Evolutionary conservation across 1,284 basidiomycete genomes (phyloP), one percentile per base, ranked within the genome.

Genomic region (Naganishia albida): DNA sequence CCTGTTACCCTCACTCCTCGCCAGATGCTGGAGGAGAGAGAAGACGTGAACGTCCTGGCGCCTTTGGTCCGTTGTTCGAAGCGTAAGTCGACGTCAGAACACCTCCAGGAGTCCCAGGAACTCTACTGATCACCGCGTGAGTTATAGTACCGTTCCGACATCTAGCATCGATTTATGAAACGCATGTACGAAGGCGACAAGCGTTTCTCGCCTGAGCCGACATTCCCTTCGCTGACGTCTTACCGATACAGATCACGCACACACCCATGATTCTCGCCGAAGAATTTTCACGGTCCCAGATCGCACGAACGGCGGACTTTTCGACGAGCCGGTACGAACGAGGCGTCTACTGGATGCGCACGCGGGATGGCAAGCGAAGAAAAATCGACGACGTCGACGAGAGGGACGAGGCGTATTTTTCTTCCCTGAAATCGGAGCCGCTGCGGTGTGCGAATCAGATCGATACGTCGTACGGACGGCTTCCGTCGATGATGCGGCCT

Each of bases 211-310:
- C 20, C 18, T n/a, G n/a, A 60, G 40, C 12, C 12, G 6, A 23
- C 26, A 28, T 15, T 38, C 20, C 30, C 53, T 48, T 20, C 28
- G 20, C 25, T 38, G 16, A 42, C n/a, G n/a, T 51, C n/a, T 26
- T 43, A 7, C 23, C 20, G 7, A 40, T 26, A 3, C 48, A 73
- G 67, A 82, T 86, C 63, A 85, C 83, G 1, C 80, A 82, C 62
- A 85, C 85, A 18, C 85, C 85, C 0, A 86, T 86, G 85, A 85
- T 85, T 34, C 79, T 86, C 54, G 83, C 78, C 1, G 73, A 77
- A 55, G 83, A 86, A 72, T 86, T 85, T 72, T 82, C 81, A 39
- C 79, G 84, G 16, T 83, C 82, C 4, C 79, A 82, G 59, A 79
- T 78, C 4, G 85, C 84, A 1, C 74, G 85, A 48, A 77, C 82